Conservation (phyloP, 495 filamentous ascomycete species). For the Cetradonia linearis region DNA sequence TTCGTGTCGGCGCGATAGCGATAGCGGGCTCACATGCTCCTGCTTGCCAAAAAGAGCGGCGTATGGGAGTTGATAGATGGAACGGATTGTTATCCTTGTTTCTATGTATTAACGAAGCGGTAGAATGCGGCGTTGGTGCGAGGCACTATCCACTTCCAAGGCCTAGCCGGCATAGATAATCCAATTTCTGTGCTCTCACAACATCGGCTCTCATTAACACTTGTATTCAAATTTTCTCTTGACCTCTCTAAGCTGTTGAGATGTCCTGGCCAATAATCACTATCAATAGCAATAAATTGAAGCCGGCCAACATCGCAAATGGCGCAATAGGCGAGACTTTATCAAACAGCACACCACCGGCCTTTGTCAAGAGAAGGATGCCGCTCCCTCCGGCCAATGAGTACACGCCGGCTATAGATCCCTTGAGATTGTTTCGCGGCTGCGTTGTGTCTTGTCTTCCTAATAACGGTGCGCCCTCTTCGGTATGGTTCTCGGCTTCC, state of each 20-base stretch:
- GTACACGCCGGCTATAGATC: conserved; percentile 88
- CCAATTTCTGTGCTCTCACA: not conserved
- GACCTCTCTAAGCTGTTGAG: not conserved
- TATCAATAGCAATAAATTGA: conserved; percentile 64
- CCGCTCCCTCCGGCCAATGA: conserved; percentile 83
- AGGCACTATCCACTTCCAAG: not conserved
- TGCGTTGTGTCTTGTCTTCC: not conserved
- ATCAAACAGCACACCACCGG: conserved; percentile 83
- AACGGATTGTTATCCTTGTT: not conserved
- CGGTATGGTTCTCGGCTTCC: not conserved
- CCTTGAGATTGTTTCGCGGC: conserved; percentile 53
- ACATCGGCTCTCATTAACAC: not conserved
- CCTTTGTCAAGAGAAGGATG: conserved; percentile 81
- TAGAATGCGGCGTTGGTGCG: not conserved
- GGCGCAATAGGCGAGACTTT: conserved; percentile 56
- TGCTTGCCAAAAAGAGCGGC: not conserved
- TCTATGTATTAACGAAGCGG: not conserved
- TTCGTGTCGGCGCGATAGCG: not conserved
- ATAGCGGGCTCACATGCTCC: not conserved
- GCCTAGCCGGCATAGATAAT: too few relatives aligned
- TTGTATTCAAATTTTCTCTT: not conserved
- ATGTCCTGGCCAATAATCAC: conserved; percentile 39
- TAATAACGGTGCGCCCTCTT: conserved; percentile 5
- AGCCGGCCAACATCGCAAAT: conserved; percentile 84
- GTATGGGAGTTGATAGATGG: not conserved